These are phyloP conservation scores for Leptodermis oblonga DNA, from an alignment of 257 asterid species.

Conservation along the genomic window DNA sequence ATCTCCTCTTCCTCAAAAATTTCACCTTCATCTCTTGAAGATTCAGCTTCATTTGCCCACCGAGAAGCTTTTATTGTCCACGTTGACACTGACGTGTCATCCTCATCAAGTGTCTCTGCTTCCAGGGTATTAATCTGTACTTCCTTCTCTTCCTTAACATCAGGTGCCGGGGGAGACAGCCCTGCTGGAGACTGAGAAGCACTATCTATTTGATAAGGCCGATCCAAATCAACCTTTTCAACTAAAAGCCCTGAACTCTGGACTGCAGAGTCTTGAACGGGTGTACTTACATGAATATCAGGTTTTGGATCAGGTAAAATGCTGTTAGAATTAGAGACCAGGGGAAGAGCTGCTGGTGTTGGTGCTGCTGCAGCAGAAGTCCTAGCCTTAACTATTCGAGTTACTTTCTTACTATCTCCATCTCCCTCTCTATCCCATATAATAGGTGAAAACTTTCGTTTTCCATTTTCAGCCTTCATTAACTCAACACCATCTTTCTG, in stretches of 20 bases:
- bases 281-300: conserved; percentile 23
- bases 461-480: conserved; percentile 41
- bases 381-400: conserved; percentile 30
- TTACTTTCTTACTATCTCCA: conserved; percentile 53
- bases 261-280: conserved; percentile 18
- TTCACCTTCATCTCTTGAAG: conserved; percentile 76
- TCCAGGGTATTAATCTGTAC: conserved; percentile 17
- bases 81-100: conserved; percentile 34
- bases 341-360: conserved; percentile 35
- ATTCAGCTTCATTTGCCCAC: conserved; percentile 73
- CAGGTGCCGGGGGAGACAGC: conserved; percentile 26
- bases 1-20: conserved; percentile 49
- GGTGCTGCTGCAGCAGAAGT: conserved; percentile 23
- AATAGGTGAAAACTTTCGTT: conserved; percentile 79
- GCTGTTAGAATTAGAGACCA: conserved; percentile 21
- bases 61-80: conserved; percentile 66
- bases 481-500: conserved; percentile 30
- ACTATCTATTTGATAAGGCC: conserved; percentile 1
- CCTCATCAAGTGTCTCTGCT: conserved; percentile 36
- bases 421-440: conserved; percentile 89
- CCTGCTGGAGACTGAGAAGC: conserved; percentile 30
- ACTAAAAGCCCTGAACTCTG: conserved; percentile 32
- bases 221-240: conserved; percentile 22
- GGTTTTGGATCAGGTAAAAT: conserved; percentile 23
- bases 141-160: conserved; percentile 23